Conservation (phyloP, 192 early-diverging fungal genomes). For the Spinellus fusiger region DNA sequence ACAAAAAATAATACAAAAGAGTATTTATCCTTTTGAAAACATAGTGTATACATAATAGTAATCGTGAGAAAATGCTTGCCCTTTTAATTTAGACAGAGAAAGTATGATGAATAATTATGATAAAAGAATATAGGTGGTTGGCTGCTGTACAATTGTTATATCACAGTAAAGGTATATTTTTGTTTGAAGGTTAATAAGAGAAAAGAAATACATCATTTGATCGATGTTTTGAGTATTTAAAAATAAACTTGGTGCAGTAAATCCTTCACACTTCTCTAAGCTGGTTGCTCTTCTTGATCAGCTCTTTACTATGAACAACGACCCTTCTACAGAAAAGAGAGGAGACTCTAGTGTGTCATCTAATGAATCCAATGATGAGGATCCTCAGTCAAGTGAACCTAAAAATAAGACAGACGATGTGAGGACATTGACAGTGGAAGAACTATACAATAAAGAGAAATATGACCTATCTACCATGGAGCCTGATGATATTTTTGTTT, state of each 20-base stretch:
- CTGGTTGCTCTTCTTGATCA: background rate
- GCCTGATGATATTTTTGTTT: constrained; percentile 60
- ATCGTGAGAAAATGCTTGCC: no score
- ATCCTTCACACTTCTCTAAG: background rate
- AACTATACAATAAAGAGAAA: constrained; percentile 79
- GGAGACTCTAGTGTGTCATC: background rate
- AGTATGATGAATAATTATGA: no score
- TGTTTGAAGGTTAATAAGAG: no score
- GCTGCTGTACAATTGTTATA: no score
- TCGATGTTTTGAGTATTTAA: background rate
- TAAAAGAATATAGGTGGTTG: no score
- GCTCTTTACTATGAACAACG: background rate
- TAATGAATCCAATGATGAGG: background rate
- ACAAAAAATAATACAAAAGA: no score
- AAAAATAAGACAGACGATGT: constrained; percentile 7
- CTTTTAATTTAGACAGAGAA: no score
- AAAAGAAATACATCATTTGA: background rate
- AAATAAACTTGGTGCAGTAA: no score
- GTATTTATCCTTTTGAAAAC: no score
- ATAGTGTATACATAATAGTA: no score
- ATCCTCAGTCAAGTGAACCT: background rate
- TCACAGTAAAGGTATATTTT: no score
- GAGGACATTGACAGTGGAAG: constrained; percentile 50
- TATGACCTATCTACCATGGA: constrained; percentile 76
- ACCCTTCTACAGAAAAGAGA: background rate